Conservation (phyloP, 495 filamentous ascomycete species). For the Aspergillus sclerotiicarbonarius region DNA sequence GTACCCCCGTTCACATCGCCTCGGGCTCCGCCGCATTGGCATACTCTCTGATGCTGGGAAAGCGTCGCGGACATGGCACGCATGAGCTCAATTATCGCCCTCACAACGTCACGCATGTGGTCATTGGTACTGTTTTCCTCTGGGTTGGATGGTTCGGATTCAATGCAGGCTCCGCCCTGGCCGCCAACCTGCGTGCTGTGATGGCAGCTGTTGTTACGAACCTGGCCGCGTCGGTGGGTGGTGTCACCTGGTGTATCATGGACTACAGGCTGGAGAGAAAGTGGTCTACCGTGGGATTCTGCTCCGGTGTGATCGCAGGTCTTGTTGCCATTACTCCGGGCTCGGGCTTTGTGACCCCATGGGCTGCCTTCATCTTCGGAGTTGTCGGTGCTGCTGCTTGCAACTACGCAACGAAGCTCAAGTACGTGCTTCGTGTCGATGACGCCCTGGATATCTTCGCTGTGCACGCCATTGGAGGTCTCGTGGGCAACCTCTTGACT, state of each 20-base stretch:
- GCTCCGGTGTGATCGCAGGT: conserved; percentile 88
- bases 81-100: conserved; percentile 94
- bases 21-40: conserved; percentile 89
- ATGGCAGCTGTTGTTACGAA: conserved; percentile 60
- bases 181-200: conserved; percentile 77
- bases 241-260: conserved; percentile 92
- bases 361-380: conserved; percentile 90
- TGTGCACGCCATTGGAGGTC: conserved; percentile 82
- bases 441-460: conserved; percentile 95
- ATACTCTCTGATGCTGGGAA: conserved; percentile 79
- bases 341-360: conserved; percentile 85
- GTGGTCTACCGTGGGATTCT: conserved; percentile 97
- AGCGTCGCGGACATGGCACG: conserved; percentile 78
- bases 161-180: conserved; percentile 90
- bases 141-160: conserved; percentile 99
- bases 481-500: conserved; percentile 87
- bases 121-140: conserved; percentile 94
- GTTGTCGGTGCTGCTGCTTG: conserved; percentile 78
- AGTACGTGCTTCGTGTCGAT: conserved; percentile 82
- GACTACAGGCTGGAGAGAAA: conserved; percentile 93
- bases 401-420: conserved; percentile 97
- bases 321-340: conserved; percentile 92
- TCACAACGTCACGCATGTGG: conserved; percentile 96
- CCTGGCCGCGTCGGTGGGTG: conserved; percentile 63
- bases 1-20: conserved; percentile 93